Evolutionary conservation across 768 basidiomycete genomes (phyloP).

Genomic region (Tricholoma sp.): DNA sequence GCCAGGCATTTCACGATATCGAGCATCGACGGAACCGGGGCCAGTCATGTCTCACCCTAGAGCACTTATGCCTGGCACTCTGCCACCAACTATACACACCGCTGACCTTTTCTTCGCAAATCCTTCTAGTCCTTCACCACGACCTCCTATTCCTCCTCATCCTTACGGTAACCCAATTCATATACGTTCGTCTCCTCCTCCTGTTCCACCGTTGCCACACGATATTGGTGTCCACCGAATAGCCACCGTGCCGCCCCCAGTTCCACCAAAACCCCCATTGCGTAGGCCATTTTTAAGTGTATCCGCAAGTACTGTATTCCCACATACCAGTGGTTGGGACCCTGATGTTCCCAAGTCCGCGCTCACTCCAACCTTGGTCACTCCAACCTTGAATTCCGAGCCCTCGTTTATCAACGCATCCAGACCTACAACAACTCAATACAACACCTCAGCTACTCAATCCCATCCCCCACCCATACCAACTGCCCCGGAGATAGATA

Average conservation of each 20-base stretch:
- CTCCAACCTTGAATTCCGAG: too few species aligned
- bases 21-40: constrained; percentile 17
- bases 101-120: constrained; percentile 20
- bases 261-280: constrained; percentile 34
- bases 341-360: background rate
- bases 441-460: background rate
- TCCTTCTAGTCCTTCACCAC: constrained; percentile 8
- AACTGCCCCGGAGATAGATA: background rate
- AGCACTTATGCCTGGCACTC: constrained; percentile 16
- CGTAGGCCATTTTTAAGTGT: background rate
- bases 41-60: constrained; percentile 6
- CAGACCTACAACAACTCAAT: background rate
- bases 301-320: background rate
- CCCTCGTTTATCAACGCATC: too few species aligned
- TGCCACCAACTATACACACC: constrained; percentile 15
- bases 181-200: constrained; percentile 21
- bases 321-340: background rate
- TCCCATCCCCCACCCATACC: background rate
- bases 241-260: constrained; percentile 25
- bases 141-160: constrained; percentile 24
- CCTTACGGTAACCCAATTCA: constrained; percentile 20
- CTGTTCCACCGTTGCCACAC: constrained; percentile 23
- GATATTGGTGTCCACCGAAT: constrained; percentile 9
- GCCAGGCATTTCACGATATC: constrained; percentile 4
- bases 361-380: too few species aligned